Conservation (phyloP, 1,284 basidiomycete genomes). For the Rhodotorula sp. region DNA sequence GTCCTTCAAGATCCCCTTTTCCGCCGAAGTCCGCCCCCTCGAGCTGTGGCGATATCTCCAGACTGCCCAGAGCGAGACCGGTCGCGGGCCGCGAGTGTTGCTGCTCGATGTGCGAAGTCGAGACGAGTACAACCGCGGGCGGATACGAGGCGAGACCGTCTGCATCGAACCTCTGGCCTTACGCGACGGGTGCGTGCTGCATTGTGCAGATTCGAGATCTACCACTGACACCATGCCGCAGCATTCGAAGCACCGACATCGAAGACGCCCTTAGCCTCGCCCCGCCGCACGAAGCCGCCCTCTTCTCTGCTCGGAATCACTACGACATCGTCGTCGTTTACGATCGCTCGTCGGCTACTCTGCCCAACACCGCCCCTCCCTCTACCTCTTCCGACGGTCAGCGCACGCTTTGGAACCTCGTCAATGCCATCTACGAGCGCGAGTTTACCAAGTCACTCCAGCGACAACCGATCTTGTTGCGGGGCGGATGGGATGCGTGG, state of each 20-base stretch:
- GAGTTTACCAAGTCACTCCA: conserved; percentile 71
- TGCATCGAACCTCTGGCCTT: conserved; percentile 83
- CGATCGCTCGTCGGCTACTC: conserved; percentile 66
- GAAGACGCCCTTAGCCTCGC: conserved; percentile 73
- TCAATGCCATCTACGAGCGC: conserved; percentile 67
- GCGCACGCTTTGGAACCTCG: conserved; percentile 50
- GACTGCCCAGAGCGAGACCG: conserved; percentile 55
- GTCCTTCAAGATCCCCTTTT: conserved; percentile 55
- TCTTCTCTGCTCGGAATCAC: conserved; percentile 76
- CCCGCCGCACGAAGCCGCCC: conserved; percentile 64
- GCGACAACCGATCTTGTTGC: conserved; percentile 74
- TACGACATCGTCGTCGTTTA: conserved; percentile 90
- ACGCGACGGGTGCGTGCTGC: conserved; percentile 61
- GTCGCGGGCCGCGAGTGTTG: conserved; percentile 53
- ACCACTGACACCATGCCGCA: conserved; percentile 46
- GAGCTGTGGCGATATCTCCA: conserved; percentile 63
- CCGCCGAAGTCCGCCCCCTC: conserved; percentile 62
- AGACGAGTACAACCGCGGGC: conserved; percentile 69
- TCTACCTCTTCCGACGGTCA: conserved; percentile 26
- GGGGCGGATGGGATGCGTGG: conserved; percentile 86
- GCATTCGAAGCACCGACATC: conserved; percentile 64
- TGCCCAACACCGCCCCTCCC: conserved; percentile 46
- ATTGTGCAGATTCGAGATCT: conserved; percentile 1
- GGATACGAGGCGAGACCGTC: conserved; percentile 67
- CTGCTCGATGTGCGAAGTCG: conserved; percentile 78